A percentile compares a stretch with the other conserved stretches of the same genome.
These are phyloP conservation scores for Rugosomyces carneus DNA, from an alignment of 1,284 basidiomycete genomes.

Conservation along the genomic window DNA sequence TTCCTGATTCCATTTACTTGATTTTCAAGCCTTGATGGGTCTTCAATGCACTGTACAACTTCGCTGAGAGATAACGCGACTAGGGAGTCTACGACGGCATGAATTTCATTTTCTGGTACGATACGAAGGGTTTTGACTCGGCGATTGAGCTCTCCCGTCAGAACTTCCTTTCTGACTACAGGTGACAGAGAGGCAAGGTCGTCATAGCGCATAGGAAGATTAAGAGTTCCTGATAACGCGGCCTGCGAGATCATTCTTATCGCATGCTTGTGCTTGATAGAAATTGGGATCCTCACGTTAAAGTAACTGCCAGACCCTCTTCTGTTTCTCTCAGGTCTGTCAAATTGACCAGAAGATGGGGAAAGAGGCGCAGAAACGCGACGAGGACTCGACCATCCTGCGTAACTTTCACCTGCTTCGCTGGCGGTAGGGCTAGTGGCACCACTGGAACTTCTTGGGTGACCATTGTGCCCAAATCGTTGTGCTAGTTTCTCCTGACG, in stretches of 20 bases:
- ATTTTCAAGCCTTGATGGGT: constrained; percentile 54
- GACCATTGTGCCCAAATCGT: constrained; percentile 69
- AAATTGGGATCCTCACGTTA: constrained; percentile 42
- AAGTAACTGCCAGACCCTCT: constrained; percentile 80
- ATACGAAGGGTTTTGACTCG: constrained; percentile 55
- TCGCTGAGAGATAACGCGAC: constrained; percentile 66
- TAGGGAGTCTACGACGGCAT: constrained; percentile 63
- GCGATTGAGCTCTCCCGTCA: constrained; percentile 75
- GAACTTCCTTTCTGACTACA: constrained; percentile 77
- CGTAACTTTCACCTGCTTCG: constrained; percentile 69
- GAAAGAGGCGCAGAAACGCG: constrained; percentile 45
- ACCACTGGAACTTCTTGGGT: constrained; percentile 70
- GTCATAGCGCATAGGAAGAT: constrained; percentile 75
- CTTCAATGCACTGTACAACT: constrained; percentile 70
- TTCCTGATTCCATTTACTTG: constrained; percentile 50
- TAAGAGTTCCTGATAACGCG: constrained; percentile 69
- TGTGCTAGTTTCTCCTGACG: constrained; percentile 84
- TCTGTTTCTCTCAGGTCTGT: constrained; percentile 58
- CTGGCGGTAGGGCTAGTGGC: constrained; percentile 77
- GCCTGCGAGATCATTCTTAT: constrained; percentile 39
- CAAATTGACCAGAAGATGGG: constrained; percentile 45
- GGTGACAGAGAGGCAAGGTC: constrained; percentile 74
- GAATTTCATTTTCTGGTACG: constrained; percentile 50
- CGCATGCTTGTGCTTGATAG: neutral
- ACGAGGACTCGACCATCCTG: constrained; percentile 69